Evolutionary conservation across 768 basidiomycete species (phyloP), one percentile per base, ranked within the genome.

Genomic region (Leucosporidium yakuticum): DNA sequence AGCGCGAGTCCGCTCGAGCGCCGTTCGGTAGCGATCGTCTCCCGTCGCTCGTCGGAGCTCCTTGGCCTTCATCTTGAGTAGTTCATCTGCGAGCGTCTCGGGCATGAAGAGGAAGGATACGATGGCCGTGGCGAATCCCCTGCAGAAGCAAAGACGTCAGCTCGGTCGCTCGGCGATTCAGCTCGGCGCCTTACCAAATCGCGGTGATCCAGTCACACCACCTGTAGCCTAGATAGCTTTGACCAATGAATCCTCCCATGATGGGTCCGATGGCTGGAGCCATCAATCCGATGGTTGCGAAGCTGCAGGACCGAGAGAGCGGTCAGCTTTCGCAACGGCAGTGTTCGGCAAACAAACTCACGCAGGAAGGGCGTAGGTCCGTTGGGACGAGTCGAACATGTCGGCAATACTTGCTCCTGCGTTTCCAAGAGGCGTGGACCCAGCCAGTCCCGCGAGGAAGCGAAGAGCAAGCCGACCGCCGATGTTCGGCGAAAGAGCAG

Each of bases 11-110:
- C 80, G 80, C 74, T 88, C 86, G 64, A 84, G 84, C 69, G 85
- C 84, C 0, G 84, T 83, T 25, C 20, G 17, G 57, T 54, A 68
- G 7, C 51, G 50, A 0, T 57, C 7, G 4, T 60, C 62, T 6
- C 67, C 62, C 2, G 57, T 53, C 17, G n/a, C 29, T 5, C 32
- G 1, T 15, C 67, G 67, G 17, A 68, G 8, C 1, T 57, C 62
- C 60, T n/a, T 14, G 1, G 67, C 63, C 78, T 77, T 63, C 7
- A 50, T 20, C 3, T 79, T 77, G 8, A 88, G 80, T 21, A 88
- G 76, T 11, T 86, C 80, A 0, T 87, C 86, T 0, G 83, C 85
- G 68, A 85, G 88, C 7, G 87, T 88, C 77, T 89, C 87, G 0
- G 86, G 86, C 0, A 87, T 77, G 66, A 82, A 75, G 31, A 75